A percentile compares a stretch with the other conserved stretches of the same genome.
These are phyloP conservation scores for Barbatosphaeria neglecta DNA, from an alignment of 495 filamentous ascomycete genomes.

Conservation along the genomic window DNA sequence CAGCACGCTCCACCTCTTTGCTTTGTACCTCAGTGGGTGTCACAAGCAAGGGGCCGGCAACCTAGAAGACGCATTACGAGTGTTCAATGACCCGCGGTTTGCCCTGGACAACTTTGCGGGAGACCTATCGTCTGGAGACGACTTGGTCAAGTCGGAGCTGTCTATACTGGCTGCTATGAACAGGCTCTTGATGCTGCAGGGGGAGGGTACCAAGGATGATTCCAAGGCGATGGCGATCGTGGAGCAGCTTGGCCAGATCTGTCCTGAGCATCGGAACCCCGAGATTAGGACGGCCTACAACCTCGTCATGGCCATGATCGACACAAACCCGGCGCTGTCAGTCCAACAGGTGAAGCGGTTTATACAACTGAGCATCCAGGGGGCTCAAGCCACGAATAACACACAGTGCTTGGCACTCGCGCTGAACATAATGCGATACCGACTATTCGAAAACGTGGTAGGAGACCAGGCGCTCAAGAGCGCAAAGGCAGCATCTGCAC, in stretches of 20 bases:
- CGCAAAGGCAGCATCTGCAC: slow-evolving; percentile 57
- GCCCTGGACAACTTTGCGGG: slow-evolving; percentile 29
- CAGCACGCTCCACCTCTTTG: slow-evolving; percentile 27
- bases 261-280: slow-evolving; percentile 53
- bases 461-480: slow-evolving; percentile 88
- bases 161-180: slow-evolving; percentile 72
- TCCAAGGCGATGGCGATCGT: slow-evolving; percentile 43
- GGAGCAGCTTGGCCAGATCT: slow-evolving; percentile 54
- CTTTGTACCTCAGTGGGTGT: slow-evolving; percentile 59
- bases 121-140: slow-evolving; percentile 33
- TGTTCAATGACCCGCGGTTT: slow-evolving; percentile 53
- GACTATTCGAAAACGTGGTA: slow-evolving; percentile 76
- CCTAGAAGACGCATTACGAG: slow-evolving; percentile 48
- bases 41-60: slow-evolving; percentile 71
- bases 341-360: slow-evolving; percentile 67
- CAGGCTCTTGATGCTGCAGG: slow-evolving; percentile 67
- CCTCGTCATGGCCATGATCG: slow-evolving; percentile 59
- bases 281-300: slow-evolving; percentile 69
- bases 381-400: slow-evolving; percentile 46
- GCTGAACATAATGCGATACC: slow-evolving; percentile 72
- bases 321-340: slow-evolving; percentile 36
- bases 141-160: slow-evolving; percentile 43
- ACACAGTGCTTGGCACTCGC: slow-evolving; percentile 72
- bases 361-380: slow-evolving; percentile 49
- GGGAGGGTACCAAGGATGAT: slow-evolving; percentile 39